Evolutionary conservation across 140 eudicot species (phyloP), one percentile per base, ranked within the genome.

Genomic region (Cichorium intybus): DNA sequence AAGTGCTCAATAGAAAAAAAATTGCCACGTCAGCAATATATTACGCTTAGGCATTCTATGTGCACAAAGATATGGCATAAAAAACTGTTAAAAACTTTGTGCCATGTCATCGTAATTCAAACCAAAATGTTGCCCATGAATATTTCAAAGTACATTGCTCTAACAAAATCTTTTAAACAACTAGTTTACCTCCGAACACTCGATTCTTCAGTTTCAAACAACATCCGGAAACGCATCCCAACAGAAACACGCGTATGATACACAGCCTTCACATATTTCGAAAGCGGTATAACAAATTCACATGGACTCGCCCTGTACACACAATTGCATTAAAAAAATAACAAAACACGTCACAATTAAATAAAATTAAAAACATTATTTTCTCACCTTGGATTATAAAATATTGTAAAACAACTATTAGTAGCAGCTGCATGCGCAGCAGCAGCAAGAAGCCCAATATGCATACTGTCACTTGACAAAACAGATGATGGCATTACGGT

Each of bases 391-490:
- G 98, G 98, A 77, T 92, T 92, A 66, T 76, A 92, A 39, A 92
- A 92, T 41, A 92, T 76, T 35, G 95, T 92, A 79, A 92, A 92
- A 79, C 96, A 88, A 49, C 98, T 92, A 81, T 85, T 88, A 21
- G 98, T 92, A 7, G 96, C 85, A 64, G 98, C 89, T 54, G 98
- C 98, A 81, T 92, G 98, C 73, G 98, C 98, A 64, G 98, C 98
- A 46, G 98, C 98, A 48, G 98, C 98, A 27, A 92, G 98, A 6
- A 92, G 85, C 47, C 98, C 98, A 62, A 92, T 92, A 73, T 92
- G 98, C 98, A 92, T 92, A 64, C 98, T 92, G 78, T 92, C 98
- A 47, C 98, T 88, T 35, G 98, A 88, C 20, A 92, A 79, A 73
- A 92, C 98, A 6, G 98, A 92, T 52, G 98, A 92, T 43, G 98